A percentile compares a stretch with the other conserved stretches of the same genome.
These are phyloP conservation scores for Lenwebbia sp. DNA, from an alignment of 345 rosid species.

Conservation along the genomic window DNA sequence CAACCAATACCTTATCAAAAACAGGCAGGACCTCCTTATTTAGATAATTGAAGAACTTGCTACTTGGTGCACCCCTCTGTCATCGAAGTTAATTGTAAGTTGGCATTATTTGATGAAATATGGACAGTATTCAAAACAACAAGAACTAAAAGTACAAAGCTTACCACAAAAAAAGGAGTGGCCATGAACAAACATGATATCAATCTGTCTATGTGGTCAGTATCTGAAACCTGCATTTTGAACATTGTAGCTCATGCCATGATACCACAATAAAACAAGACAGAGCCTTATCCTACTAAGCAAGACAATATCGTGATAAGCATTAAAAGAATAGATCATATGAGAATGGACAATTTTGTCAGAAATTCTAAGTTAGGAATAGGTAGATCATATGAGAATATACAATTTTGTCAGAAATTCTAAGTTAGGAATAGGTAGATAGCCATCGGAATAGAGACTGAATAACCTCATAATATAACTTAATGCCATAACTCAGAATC, in stretches of 20 bases:
- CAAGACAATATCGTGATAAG: neutral
- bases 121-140: neutral
- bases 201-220: conserved; percentile 90
- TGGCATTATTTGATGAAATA: neutral
- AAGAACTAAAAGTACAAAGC: neutral
- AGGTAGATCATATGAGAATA: neutral
- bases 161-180: conserved; percentile 89
- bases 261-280: neutral
- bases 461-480: neutral
- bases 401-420: neutral
- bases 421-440: neutral
- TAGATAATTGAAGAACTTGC: conserved; percentile 81
- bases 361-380: neutral
- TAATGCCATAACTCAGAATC: neutral
- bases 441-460: neutral
- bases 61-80: conserved; percentile 90
- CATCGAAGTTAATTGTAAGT: neutral
- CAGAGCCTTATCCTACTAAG: neutral
- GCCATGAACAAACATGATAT: conserved; percentile 92
- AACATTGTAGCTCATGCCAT: neutral
- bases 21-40: conserved; percentile 86
- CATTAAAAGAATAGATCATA: neutral
- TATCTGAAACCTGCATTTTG: conserved; percentile 68
- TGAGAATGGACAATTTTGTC: neutral
- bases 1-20: conserved; percentile 66